Base-by-base conservation (phyloP, 768 basidiomycete species). In the Panaeolus papilionaceus region DNA sequence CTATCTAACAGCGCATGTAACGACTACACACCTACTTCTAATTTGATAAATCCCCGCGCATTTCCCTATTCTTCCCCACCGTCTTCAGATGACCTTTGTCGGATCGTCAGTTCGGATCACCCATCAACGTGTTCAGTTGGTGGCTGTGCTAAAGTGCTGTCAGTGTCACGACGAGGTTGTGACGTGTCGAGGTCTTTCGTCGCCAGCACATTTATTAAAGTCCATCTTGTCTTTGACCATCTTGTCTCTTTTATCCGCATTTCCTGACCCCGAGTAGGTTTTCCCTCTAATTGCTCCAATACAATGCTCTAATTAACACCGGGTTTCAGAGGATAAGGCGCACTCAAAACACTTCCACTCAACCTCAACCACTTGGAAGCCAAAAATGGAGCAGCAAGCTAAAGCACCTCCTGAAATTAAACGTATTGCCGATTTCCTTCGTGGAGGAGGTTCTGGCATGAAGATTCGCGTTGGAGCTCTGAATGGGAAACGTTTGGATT, bases 401-500 rank as follows among this genome's bases (percentile, higher is more conserved):
- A 90, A 88, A 75, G 95, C 96, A 16, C 88, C 95, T 12, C 85
- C 89, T 58, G 91, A 96, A 63, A 81, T 94, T 63, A 89, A 90
- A 72, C 91, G 89, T 73, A 90, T 96, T 62, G 93, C 93, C 64
- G 87, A 93, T 71, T 99, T 93, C 75, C 83, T 99, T 62, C 89
- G 98, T 54, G 90, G 92, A 71, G 90, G 92, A 72, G 91, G 89
- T 73, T 85, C 94, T 14, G 94, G 94, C 2, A 89, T 98, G 73
- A 98, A 98, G 83, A 86, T 91, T 64, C 86, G 94, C 70, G 90
- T 92, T 10, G 98, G 98, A 23, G 92, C 96, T 9, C 81, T 98
- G 74, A 94, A 94, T 72, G 97, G 97, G 26, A 98, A 97, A 79
- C 90, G 97, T 40, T 81, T 96, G 63, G 97, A 99, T 79, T 99